phyloP scores from a whole-genome alignment of 257 asterid genomes.

The Capsicum pubescens region DNA sequence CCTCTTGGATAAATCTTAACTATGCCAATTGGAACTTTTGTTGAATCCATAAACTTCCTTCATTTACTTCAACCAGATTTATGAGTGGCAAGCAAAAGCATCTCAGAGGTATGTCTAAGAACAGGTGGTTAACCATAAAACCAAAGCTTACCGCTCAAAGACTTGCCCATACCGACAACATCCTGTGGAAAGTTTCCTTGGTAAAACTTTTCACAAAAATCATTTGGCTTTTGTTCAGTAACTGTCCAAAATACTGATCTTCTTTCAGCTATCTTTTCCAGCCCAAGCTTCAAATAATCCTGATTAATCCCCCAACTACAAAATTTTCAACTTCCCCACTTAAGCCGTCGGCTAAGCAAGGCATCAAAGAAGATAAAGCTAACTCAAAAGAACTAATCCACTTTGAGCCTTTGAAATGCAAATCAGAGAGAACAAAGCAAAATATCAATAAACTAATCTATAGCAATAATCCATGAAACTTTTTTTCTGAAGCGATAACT shows the following conservation, averaged over 20 bases:
- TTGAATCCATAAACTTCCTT: background rate
- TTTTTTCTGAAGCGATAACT: conserved; percentile 3
- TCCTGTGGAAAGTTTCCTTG: background rate
- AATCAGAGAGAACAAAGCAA: background rate
- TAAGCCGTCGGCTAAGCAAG: background rate
- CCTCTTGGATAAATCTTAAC: conserved; percentile 24
- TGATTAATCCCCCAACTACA: conserved; percentile 5
- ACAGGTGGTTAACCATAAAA: background rate
- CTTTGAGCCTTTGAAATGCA: conserved; percentile 18
- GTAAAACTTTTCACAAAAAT: background rate
- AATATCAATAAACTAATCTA: conserved; percentile 11
- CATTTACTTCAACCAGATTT: conserved; percentile 15
- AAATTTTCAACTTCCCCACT: background rate
- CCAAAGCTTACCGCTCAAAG: background rate
- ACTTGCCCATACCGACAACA: background rate
- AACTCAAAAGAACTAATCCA: conserved; percentile 11
- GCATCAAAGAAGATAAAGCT: conserved; percentile 24
- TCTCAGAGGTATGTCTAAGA: background rate
- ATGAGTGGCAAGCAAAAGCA: background rate
- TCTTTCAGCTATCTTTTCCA: background rate
- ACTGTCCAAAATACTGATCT: conserved; percentile 17
- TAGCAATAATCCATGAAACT: background rate
- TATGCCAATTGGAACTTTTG: conserved; percentile 9
- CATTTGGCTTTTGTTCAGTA: conserved; percentile 18
- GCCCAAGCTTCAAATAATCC: background rate